phyloP scores from a whole-genome alignment of 768 basidiomycete species.

The Agaricus subrufescens region DNA sequence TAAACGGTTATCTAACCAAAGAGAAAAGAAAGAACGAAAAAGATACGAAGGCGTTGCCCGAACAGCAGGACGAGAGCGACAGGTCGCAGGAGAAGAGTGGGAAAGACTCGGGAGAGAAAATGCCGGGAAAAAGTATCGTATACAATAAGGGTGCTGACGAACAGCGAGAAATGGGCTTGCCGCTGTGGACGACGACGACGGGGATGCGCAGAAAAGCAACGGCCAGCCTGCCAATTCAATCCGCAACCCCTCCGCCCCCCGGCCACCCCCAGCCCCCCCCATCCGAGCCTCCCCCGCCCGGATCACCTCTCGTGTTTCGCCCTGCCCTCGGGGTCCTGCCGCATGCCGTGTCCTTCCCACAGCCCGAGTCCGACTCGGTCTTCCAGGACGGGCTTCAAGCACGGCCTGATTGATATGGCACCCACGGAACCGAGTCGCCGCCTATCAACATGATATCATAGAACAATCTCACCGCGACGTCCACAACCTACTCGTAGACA shows the following conservation, averaged over 20 bases:
- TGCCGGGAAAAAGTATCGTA: constrained; percentile 13
- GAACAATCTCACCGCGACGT: too few relatives aligned
- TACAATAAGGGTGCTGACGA: constrained; percentile 11
- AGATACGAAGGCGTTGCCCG: constrained; percentile 27
- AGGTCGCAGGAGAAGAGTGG: constrained; percentile 20
- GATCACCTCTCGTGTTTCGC: too few relatives aligned
- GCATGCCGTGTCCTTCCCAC: too few relatives aligned
- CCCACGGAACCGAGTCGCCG: too few relatives aligned
- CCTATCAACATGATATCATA: too few relatives aligned
- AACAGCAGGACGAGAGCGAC: constrained; percentile 30
- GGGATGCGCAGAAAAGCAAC: constrained; percentile 6
- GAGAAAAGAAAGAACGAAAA: constrained; percentile 26
- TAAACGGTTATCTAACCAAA: constrained; percentile 25
- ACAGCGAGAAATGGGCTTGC: constrained; percentile 11
- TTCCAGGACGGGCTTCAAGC: too few relatives aligned
- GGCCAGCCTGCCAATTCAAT: constrained; percentile 4
- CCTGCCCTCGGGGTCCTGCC: too few relatives aligned
- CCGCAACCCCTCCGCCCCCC: constrained; percentile 4
- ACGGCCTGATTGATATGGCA: too few relatives aligned
- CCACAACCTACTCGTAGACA: too few relatives aligned
- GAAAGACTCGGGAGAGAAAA: constrained; percentile 18
- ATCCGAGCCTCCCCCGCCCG: not conserved
- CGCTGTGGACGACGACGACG: constrained; percentile 17
- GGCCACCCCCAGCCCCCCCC: not conserved
- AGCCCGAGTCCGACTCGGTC: too few relatives aligned